A percentile compares a stretch with the other conserved stretches of the same genome.
Evolutionary conservation across 2,329 filamentous ascomycete species (phyloP).

Genomic region (Sordariomycetes sp.): DNA sequence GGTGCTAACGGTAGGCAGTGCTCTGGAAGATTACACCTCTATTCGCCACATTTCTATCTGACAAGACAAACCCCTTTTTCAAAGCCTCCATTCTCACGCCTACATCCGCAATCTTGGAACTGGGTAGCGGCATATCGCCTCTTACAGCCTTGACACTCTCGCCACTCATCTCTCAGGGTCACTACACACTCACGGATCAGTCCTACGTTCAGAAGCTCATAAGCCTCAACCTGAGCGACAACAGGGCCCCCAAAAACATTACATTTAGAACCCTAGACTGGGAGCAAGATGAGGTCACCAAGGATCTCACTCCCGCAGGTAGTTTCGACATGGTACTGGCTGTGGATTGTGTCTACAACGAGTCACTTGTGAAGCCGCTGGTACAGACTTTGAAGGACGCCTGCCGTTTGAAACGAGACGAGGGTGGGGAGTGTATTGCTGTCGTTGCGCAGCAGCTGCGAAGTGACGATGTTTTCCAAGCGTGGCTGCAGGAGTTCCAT

Average conservation of each 20-base stretch:
- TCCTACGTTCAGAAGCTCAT: conserved; percentile 71
- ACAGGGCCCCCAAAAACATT: conserved; percentile 29
- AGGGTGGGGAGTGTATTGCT: conserved; percentile 46
- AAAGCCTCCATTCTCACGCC: conserved; percentile 35
- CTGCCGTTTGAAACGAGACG: conserved; percentile 46
- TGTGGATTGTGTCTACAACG: conserved; percentile 95
- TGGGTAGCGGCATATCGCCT: conserved; percentile 82
- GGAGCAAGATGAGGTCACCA: conserved; percentile 56
- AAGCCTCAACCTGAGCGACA: conserved; percentile 65
- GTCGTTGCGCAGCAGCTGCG: conserved; percentile 85
- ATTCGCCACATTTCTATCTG: conserved; percentile 72
- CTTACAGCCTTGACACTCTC: conserved; percentile 64
- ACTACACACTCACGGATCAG: conserved; percentile 81
- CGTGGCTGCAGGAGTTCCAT: conserved; percentile 65
- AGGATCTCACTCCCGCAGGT: conserved; percentile 25
- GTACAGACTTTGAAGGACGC: conserved; percentile 73
- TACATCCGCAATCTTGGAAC: conserved; percentile 59
- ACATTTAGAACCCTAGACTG: conserved; percentile 65
- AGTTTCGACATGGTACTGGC: conserved; percentile 69
- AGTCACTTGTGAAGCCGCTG: conserved; percentile 71
- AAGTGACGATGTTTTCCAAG: conserved; percentile 74
- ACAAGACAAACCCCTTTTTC: conserved; percentile 54
- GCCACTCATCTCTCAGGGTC: conserved; percentile 44
- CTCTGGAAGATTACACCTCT: conserved; percentile 86
- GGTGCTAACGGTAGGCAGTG: too few species aligned